Conservation (phyloP, 2,329 filamentous ascomycete genomes). For the Ophiostoma perfectum region DNA sequence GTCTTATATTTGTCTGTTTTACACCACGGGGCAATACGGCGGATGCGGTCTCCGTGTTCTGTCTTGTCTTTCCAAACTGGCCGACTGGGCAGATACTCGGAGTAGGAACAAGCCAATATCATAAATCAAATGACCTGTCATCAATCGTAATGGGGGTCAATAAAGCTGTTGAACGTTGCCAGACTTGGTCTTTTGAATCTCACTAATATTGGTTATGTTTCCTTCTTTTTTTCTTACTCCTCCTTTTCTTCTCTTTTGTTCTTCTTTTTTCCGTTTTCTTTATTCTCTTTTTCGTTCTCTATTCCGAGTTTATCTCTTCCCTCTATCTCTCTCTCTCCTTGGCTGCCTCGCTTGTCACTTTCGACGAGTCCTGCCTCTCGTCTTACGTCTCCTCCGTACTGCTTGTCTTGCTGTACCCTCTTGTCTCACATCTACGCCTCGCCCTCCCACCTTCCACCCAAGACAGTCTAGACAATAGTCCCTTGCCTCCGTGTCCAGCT, state of each 20-base stretch:
- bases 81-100: no score
- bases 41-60: background rate
- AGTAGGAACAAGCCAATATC: background rate
- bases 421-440: background rate
- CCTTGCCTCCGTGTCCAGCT: constrained; percentile 6
- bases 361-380: background rate
- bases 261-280: background rate
- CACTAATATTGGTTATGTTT: background rate
- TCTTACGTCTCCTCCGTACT: background rate
- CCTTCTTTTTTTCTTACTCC: background rate
- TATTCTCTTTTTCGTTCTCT: background rate
- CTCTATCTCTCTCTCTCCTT: background rate
- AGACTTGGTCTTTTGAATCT: background rate
- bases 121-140: background rate
- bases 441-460: background rate
- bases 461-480: constrained; percentile 10
- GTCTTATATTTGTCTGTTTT: background rate
- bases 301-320: background rate
- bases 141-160: background rate
- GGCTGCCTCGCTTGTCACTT: constrained; percentile 6
- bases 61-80: background rate
- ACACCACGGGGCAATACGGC: background rate
- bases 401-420: background rate
- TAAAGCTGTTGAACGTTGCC: background rate
- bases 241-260: background rate